Conservation (phyloP, 768 basidiomycete species). For the Phlegmacium glaucopus region DNA sequence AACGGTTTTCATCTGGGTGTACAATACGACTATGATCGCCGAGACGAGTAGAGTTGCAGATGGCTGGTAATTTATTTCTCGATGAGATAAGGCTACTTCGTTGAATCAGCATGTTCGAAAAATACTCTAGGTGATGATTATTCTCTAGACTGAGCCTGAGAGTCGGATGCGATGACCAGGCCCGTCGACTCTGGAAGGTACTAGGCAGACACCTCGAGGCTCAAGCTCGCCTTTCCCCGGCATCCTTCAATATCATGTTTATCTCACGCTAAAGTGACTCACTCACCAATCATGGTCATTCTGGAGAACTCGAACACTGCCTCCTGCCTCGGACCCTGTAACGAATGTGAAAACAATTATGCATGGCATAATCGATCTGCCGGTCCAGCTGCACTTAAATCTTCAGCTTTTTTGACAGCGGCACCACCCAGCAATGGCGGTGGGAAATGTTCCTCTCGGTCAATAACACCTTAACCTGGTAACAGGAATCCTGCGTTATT, state of each 20-base stretch:
- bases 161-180: too few species aligned
- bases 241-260: slow-evolving; percentile 15
- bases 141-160: too few species aligned
- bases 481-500: too few species aligned
- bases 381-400: slow-evolving; percentile 41
- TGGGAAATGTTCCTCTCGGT: slow-evolving; percentile 1
- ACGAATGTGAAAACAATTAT: slow-evolving; percentile 25
- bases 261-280: slow-evolving; percentile 20
- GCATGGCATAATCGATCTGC: slow-evolving; percentile 31
- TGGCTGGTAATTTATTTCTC: too few species aligned
- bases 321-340: slow-evolving; percentile 19
- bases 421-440: slow-evolving; percentile 11
- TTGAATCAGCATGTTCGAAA: too few species aligned
- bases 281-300: slow-evolving; percentile 28
- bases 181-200: slow-evolving; percentile 30
- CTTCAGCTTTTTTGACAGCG: slow-evolving; percentile 39
- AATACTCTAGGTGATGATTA: too few species aligned
- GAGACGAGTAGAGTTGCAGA: too few species aligned
- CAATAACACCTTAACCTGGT: slow-evolving; percentile 11
- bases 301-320: slow-evolving; percentile 37
- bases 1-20: too few species aligned
- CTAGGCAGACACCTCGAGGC: slow-evolving; percentile 19
- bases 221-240: slow-evolving; percentile 26
- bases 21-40: too few species aligned
- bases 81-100: too few species aligned